These are phyloP conservation scores for Calvatia gigantea DNA, from an alignment of 768 basidiomycete species.

Conservation along the genomic window DNA sequence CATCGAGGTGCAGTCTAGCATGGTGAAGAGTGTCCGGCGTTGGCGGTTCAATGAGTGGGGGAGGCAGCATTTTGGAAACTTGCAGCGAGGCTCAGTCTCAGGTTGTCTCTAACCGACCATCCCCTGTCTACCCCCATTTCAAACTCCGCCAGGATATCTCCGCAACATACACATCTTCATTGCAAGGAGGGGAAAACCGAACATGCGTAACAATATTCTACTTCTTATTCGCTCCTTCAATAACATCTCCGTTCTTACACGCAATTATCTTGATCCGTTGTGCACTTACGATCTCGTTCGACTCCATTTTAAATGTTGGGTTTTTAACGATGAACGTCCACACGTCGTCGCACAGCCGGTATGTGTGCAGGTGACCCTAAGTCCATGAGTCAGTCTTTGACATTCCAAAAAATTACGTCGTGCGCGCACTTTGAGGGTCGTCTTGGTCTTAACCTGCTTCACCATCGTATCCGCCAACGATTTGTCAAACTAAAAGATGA, in stretches of 20 bases:
- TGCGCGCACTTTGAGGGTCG: conserved; percentile 74
- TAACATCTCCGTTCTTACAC: conserved; percentile 92
- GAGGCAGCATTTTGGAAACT: conserved; percentile 6
- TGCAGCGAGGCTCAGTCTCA: no score
- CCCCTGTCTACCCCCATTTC: conserved; percentile 7
- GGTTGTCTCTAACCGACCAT: not conserved
- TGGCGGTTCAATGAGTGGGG: conserved; percentile 51
- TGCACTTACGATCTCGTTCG: conserved; percentile 69
- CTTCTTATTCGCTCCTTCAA: conserved; percentile 79
- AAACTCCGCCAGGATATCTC: conserved; percentile 21
- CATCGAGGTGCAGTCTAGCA: conserved; percentile 46
- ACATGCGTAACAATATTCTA: not conserved
- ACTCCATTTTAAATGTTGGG: conserved; percentile 94
- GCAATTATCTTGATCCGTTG: conserved; percentile 95
- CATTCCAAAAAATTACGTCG: not conserved
- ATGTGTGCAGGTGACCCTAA: conserved; percentile 89
- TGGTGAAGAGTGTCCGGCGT: conserved; percentile 49
- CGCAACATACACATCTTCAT: not conserved
- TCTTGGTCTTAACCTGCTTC: conserved; percentile 93
- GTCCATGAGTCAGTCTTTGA: not conserved
- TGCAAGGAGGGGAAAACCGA: not conserved
- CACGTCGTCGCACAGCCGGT: conserved; percentile 91
- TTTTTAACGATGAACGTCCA: conserved; percentile 99
- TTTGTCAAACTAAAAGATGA: conserved; percentile 99
- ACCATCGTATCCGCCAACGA: conserved; percentile 90